Base-by-base conservation (phyloP, 2,329 filamentous ascomycete genomes). In the Basipetospora chlamydospora region DNA sequence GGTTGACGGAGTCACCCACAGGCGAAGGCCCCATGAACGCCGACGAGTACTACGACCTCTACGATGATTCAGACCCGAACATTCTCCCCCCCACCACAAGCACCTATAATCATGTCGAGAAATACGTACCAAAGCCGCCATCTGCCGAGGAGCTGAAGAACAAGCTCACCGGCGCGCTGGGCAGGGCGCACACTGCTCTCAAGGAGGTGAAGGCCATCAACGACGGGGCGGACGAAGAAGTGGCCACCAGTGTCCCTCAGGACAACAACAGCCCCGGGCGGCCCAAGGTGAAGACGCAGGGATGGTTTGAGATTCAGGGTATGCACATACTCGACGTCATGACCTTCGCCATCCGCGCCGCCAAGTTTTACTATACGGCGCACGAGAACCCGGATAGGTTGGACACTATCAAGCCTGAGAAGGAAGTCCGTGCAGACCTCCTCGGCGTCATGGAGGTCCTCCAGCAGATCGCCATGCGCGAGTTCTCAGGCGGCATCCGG, bases 11-110 rank as follows among this genome's bases (percentile, higher is more conserved):
- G 40, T 70, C 67, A 1, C 65, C 66, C 3, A 50, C 59, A 15
- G 62, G 66, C 3, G 55, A 63, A 18, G 49, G 58, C 11, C 42
- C 37, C 35, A 38, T 40, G 6, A 37, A 41, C 7, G 52, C 60
- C 9, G 60, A 58, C 18, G 69, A 64, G 42, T 66, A 66, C 43
- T 70, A 63, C 33, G 72, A 75, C 29, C 72, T 77, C 37, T 71
- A 73, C 49, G 70, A 73, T 22, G 73, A 79, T 40, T 65, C 67
- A 15, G 81, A 85, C 41, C 71, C 75, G 21, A 70, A 79, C 42
- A 88, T 98, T 75, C 74, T 95, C 3, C 88, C 90, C n/a, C 90
- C 90, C 0, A 98, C 90, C 0, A 85, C 88, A 28, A 95, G 87
- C 66, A 98, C 90, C 3, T 98, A 96, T 57, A 86, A 83, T 45